phyloP scores from a whole-genome alignment of 345 rosid genomes.

The Dipteronia dyeriana region DNA sequence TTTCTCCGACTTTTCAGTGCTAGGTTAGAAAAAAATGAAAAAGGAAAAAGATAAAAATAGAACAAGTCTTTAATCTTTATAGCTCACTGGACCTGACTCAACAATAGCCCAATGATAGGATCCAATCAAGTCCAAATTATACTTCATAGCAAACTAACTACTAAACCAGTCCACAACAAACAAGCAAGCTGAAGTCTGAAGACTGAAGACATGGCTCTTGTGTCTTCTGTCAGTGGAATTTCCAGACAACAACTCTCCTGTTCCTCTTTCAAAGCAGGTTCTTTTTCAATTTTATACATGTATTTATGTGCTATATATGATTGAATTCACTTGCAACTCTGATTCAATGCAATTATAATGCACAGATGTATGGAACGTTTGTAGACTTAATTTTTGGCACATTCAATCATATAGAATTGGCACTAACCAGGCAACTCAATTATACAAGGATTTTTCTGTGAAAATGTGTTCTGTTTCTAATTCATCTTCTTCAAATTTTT shows the following conservation, averaged over 20 bases:
- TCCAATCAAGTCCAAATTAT: too few species aligned
- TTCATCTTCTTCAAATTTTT: conserved; percentile 19
- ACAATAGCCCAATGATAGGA: too few species aligned
- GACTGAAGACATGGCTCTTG: too few species aligned
- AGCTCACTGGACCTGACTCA: too few species aligned
- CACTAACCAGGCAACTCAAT: background rate
- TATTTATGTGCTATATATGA: background rate
- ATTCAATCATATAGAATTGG: background rate
- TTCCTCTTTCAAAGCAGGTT: conserved; percentile 14
- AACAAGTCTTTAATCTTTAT: too few species aligned
- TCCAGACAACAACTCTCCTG: conserved; percentile 3
- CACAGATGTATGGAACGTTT: conserved; percentile 8
- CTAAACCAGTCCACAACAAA: too few species aligned
- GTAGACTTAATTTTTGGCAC: too few species aligned
- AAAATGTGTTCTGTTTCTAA: conserved; percentile 35
- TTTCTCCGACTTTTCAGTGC: too few species aligned
- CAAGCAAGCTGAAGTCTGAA: too few species aligned
- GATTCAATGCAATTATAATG: background rate
- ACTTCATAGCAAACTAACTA: too few species aligned
- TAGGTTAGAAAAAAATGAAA: too few species aligned
- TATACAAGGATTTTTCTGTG: conserved; percentile 12
- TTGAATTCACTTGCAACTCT: background rate
- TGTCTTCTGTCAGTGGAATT: background rate
- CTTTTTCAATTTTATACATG: conserved; percentile 1
- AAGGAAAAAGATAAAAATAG: too few species aligned